Evolutionary conservation across 23 red algal species (phyloP).

Genomic region (Cyanidiococcus yangmingshanensis): DNA sequence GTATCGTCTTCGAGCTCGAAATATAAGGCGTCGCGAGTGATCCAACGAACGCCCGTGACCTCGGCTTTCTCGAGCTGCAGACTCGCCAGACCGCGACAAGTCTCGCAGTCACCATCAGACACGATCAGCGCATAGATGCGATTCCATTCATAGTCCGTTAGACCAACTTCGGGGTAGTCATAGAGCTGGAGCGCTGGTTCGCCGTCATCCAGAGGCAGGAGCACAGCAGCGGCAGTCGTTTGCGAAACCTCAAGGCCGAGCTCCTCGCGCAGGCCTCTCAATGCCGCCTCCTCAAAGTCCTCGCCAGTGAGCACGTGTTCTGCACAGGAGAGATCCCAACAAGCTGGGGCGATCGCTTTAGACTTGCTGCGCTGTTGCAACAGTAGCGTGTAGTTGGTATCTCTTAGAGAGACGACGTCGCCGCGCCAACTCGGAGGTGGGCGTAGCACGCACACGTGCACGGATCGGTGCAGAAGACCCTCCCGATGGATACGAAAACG

Average conservation of each 20-base stretch:
- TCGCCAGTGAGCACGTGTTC: constrained; percentile 62
- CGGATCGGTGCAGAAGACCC: constrained; percentile 33
- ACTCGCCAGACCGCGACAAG: too few relatives aligned
- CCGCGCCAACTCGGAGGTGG: constrained; percentile 6
- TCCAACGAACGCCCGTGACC: background rate
- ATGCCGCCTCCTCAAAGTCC: constrained; percentile 22
- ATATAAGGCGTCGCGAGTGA: background rate
- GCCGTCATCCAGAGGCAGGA: background rate
- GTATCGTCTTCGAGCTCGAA: background rate
- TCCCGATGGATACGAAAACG: background rate
- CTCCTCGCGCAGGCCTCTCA: constrained; percentile 52
- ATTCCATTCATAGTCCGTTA: constrained; percentile 19
- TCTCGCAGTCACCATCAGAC: background rate
- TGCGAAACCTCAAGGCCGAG: constrained; percentile 23
- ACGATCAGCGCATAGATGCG: background rate
- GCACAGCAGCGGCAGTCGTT: background rate
- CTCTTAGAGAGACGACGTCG: background rate
- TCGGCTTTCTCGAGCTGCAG: background rate
- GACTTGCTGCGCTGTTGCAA: constrained; percentile 36
- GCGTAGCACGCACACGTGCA: constrained; percentile 51
- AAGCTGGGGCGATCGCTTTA: constrained; percentile 38
- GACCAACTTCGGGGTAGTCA: background rate
- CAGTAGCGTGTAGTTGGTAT: constrained; percentile 26
- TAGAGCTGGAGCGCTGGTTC: constrained; percentile 12
- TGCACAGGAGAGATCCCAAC: constrained; percentile 45